Percentiles rank a stretch among this genome's conserved stretches.
Evolutionary conservation across 768 basidiomycete genomes (phyloP).

Genomic region (Suillus plorans): DNA sequence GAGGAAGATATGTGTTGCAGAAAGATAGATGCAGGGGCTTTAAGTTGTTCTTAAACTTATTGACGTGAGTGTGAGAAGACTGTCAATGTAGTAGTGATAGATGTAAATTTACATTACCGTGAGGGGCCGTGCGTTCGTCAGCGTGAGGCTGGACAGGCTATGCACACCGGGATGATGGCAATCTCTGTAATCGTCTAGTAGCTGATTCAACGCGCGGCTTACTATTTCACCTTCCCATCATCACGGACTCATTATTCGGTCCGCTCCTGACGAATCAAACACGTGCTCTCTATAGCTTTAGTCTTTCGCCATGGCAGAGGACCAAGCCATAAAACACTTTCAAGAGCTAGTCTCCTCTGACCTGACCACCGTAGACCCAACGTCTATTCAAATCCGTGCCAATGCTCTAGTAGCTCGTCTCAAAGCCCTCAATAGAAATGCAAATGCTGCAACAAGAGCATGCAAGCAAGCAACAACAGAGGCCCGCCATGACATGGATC

Average conservation of each 20-base stretch:
- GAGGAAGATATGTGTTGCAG: slow-evolving; percentile 5
- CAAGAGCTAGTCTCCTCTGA: slow-evolving; percentile 59
- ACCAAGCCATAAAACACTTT: slow-evolving; percentile 59
- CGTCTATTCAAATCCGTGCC: slow-evolving; percentile 59
- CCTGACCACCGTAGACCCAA: slow-evolving; percentile 42
- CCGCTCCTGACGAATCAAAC: neutral
- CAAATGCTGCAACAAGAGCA: slow-evolving; percentile 66
- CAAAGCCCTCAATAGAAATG: slow-evolving; percentile 74
- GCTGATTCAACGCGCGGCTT: neutral
- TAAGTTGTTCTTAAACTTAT: slow-evolving; percentile 19
- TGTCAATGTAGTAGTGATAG: neutral
- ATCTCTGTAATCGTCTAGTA: slow-evolving; percentile 5
- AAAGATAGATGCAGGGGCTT: slow-evolving; percentile 14
- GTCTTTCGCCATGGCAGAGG: slow-evolving; percentile 30
- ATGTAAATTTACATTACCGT: slow-evolving; percentile 9
- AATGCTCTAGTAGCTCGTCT: slow-evolving; percentile 78
- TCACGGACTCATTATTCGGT: slow-evolving; percentile 7
- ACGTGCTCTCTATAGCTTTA: slow-evolving; percentile 4
- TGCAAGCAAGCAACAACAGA: slow-evolving; percentile 73
- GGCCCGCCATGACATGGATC: slow-evolving; percentile 86
- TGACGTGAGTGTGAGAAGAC: slow-evolving; percentile 25
- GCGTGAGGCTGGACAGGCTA: slow-evolving; percentile 8
- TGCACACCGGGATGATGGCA: neutral
- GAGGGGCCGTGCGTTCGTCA: slow-evolving; percentile 13
- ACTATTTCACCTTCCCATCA: slow-evolving; percentile 2